These are phyloP conservation scores for Prunus mongolica DNA, from an alignment of 306 rosid species.

Conservation along the genomic window DNA sequence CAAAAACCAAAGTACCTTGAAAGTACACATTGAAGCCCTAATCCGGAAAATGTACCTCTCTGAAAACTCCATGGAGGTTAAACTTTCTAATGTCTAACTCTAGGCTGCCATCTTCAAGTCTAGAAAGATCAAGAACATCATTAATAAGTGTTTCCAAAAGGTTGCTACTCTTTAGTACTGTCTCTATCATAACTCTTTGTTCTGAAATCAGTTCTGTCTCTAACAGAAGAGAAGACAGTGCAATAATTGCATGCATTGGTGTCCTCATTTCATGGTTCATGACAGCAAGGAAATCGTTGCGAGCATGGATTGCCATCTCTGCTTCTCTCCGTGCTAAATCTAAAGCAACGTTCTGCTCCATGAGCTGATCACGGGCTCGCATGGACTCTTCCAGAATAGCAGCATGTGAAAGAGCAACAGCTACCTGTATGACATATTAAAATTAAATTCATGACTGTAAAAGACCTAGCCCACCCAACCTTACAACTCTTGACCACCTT, in stretches of 20 bases:
- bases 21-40: constrained; percentile 14
- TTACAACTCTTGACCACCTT: neutral
- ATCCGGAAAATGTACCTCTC: constrained; percentile 46
- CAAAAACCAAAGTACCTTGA: neutral
- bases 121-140: constrained; percentile 91
- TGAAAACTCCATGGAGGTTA: constrained; percentile 73
- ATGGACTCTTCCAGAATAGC: constrained; percentile 92
- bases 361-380: constrained; percentile 86
- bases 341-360: constrained; percentile 79
- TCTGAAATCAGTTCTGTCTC: constrained; percentile 84
- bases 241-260: constrained; percentile 87
- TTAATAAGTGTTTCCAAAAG: constrained; percentile 71
- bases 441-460: neutral
- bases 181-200: constrained; percentile 80
- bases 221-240: constrained; percentile 80
- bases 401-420: constrained; percentile 98
- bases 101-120: constrained; percentile 93
- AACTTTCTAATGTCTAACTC: constrained; percentile 63
- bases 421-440: constrained; percentile 55
- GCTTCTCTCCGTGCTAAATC: constrained; percentile 85
- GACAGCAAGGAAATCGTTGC: constrained; percentile 86
- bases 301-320: constrained; percentile 87
- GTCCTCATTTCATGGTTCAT: constrained; percentile 99
- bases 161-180: constrained; percentile 78
- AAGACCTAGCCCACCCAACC: neutral